Base-by-base conservation (phyloP, 2,329 filamentous ascomycete species). In the Fusarium agapanthi region DNA sequence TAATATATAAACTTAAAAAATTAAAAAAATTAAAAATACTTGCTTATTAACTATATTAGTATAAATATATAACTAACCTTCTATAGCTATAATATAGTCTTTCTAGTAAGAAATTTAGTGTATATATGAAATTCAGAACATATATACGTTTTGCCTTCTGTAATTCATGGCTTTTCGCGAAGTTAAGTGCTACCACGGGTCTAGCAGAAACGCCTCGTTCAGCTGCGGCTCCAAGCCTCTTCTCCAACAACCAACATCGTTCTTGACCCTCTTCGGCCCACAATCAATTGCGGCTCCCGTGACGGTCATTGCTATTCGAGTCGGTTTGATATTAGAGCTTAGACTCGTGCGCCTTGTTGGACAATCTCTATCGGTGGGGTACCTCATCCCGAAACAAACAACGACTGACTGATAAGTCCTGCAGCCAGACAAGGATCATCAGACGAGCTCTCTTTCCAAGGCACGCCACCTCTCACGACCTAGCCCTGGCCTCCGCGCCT, bases 401-500 rank as follows among this genome's bases (percentile, higher is more conserved):
- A 72, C 61, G 65, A 67, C 72, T 62, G 71, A 75, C 67, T 73
- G 74, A 75, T 76, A 77, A 69, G 72, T 76, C 50, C 37, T 51
- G 51, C 58, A 71, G 73, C 51, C 53, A 41, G 40, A 48, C 76
- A 75, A 64, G 76, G 76, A 71, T 78, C 73, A 75, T 77, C 76
- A 78, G 75, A 63, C 75, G 73, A 78, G 76, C 73, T 71, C 72
- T 72, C 64, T 71, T 67, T 57, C 55, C 55, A 67, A 68, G 69
- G 76, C 75, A 74, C 72, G 70, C 76, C 73, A 78, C 72, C 76
- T 75, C 76, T 77, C 69, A 65, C 73, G 73, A 76, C 75, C 72
- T 38, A 53, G 65, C 68, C 71, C 72, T 71, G 72, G 61, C 51
- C 68, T 69, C 43, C 58, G 59, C 61, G 66, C 58, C 62, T 77